Evolutionary conservation across 2,329 filamentous ascomycete species (phyloP).

Genomic region (Domatiomyces catenatus): DNA sequence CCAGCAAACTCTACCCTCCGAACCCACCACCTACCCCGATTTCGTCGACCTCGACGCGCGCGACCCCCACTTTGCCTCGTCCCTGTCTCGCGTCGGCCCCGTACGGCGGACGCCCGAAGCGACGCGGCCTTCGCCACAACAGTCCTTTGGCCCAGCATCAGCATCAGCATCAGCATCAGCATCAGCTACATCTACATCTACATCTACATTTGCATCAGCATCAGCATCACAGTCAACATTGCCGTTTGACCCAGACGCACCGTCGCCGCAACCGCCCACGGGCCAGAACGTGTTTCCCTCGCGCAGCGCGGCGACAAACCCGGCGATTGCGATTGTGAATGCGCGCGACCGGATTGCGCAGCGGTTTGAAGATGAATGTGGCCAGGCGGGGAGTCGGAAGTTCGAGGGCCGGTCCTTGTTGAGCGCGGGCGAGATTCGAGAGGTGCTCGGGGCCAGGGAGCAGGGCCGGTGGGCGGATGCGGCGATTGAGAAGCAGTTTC

Average conservation of each 20-base stretch:
- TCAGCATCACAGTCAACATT: too few species aligned
- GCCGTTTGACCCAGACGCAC: too few species aligned
- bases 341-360: constrained; percentile 36
- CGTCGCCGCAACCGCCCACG: too few species aligned
- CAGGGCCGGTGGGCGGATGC: constrained; percentile 21
- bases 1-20: constrained; percentile 8
- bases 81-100: neutral
- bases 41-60: constrained; percentile 43
- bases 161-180: too few species aligned
- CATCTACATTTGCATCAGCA: too few species aligned
- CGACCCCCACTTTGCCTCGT: constrained; percentile 44
- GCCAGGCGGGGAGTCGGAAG: constrained; percentile 29
- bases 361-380: constrained; percentile 40
- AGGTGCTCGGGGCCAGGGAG: constrained; percentile 35
- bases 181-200: too few species aligned
- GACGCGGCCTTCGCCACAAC: constrained; percentile 38
- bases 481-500: constrained; percentile 32
- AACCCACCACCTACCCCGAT: constrained; percentile 4
- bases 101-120: neutral
- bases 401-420: constrained; percentile 31
- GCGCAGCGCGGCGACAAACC: constrained; percentile 30
- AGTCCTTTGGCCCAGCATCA: too few species aligned
- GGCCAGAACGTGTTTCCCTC: constrained; percentile 24
- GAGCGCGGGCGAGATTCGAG: constrained; percentile 35
- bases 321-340: constrained; percentile 38